phyloP scores from a whole-genome alignment of 257 asterid species.

The Solanum dulcamara region DNA sequence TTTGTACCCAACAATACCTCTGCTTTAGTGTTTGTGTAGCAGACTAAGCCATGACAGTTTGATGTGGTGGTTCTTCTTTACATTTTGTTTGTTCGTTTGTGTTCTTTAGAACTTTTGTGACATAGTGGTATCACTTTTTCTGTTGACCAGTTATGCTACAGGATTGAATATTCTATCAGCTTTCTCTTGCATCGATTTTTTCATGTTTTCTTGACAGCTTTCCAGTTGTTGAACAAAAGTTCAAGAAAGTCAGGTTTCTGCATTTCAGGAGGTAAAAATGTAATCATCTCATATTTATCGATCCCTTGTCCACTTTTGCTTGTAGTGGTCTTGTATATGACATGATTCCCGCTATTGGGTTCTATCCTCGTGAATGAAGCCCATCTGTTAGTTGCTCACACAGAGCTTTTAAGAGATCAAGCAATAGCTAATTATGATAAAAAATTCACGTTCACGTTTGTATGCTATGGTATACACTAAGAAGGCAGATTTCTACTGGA shows the following conservation, averaged over 20 bases:
- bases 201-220: background rate
- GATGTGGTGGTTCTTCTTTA: background rate
- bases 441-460: background rate
- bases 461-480: background rate
- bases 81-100: background rate
- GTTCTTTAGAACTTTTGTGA: background rate
- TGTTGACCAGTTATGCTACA: background rate
- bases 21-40: background rate
- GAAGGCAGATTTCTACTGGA: background rate
- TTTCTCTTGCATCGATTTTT: background rate
- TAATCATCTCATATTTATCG: background rate
- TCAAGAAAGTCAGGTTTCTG: background rate
- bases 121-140: background rate
- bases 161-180: background rate
- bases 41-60: background rate
- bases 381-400: background rate
- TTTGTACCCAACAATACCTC: conserved; percentile 7
- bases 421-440: background rate
- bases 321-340: background rate
- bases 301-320: background rate
- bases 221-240: background rate
- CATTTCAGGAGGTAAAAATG: background rate
- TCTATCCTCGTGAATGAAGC: background rate
- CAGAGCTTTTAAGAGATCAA: background rate
- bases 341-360: background rate